Conservation (phyloP, 768 basidiomycete genomes). For the Trametes maxima region DNA sequence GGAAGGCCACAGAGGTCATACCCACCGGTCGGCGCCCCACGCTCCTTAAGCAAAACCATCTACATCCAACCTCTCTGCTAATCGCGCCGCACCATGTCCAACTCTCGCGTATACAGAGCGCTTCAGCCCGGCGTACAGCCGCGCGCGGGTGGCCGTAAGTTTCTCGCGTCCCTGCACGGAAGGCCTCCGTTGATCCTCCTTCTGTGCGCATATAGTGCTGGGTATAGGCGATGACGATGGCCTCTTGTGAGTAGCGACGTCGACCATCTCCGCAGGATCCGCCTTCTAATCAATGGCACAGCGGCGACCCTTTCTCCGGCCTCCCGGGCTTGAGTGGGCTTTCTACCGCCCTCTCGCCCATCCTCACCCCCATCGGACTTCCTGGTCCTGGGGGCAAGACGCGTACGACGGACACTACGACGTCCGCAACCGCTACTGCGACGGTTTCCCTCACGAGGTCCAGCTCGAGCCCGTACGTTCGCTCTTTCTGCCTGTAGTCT, state of each 20-base stretch:
- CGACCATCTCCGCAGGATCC: neutral
- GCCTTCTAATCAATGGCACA: neutral
- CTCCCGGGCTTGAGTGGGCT: constrained; percentile 2
- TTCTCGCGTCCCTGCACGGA: neutral
- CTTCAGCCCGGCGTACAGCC: neutral
- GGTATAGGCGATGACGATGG: neutral
- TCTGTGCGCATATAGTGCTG: neutral
- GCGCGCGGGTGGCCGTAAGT: constrained; percentile 15
- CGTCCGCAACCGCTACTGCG: neutral
- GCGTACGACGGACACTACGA: neutral
- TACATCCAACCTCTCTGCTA: neutral
- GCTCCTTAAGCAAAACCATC: constrained; percentile 8
- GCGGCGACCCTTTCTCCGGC: constrained; percentile 1
- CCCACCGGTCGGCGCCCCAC: constrained; percentile 12
- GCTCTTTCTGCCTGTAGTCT: neutral
- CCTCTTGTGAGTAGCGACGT: constrained; percentile 1
- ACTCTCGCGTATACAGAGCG: neutral
- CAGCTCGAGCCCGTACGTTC: neutral
- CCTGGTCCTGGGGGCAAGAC: constrained; percentile 4
- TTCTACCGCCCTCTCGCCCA: neutral
- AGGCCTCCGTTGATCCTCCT: neutral
- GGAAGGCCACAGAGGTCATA: constrained; percentile 24
- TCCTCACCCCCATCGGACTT: neutral
- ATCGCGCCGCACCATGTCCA: constrained; percentile 7
- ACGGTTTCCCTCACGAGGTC: constrained; percentile 8